Evolutionary conservation across 2,329 filamentous ascomycete genomes (phyloP).

Genomic region (Ophioceras dolichostomum): DNA sequence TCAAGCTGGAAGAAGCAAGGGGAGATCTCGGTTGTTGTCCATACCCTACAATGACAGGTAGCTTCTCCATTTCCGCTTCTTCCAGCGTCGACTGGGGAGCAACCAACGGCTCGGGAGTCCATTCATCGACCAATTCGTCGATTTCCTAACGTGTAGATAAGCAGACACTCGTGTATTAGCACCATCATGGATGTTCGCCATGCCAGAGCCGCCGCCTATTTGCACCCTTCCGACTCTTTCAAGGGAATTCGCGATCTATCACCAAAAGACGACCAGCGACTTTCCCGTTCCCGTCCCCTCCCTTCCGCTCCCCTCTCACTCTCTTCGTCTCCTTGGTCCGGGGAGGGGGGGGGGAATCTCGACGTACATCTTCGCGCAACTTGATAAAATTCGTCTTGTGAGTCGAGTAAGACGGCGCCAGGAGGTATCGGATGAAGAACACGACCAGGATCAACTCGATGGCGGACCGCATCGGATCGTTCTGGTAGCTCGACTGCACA

Average conservation of each 20-base stretch:
- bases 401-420: constrained; percentile 86
- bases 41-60: constrained; percentile 82
- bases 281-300: no score
- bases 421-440: constrained; percentile 87
- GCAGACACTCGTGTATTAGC: no score
- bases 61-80: constrained; percentile 68
- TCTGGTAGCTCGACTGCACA: constrained; percentile 93
- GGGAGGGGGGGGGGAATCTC: constrained; percentile 10
- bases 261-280: no score
- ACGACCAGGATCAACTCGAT: constrained; percentile 90
- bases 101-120: constrained; percentile 88
- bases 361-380: constrained; percentile 60
- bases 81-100: constrained; percentile 61
- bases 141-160: no score
- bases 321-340: no score
- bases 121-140: constrained; percentile 92
- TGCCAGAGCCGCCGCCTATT: no score
- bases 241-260: neutral
- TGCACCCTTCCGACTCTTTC: constrained; percentile 14
- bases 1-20: no score
- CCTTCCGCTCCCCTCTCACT: no score
- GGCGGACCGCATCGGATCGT: constrained; percentile 86
- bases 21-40: no score
- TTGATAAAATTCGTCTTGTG: constrained; percentile 82
- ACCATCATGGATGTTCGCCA: no score